phyloP scores from a whole-genome alignment of 2,329 filamentous ascomycete species.

The Westerdykella ornata region DNA sequence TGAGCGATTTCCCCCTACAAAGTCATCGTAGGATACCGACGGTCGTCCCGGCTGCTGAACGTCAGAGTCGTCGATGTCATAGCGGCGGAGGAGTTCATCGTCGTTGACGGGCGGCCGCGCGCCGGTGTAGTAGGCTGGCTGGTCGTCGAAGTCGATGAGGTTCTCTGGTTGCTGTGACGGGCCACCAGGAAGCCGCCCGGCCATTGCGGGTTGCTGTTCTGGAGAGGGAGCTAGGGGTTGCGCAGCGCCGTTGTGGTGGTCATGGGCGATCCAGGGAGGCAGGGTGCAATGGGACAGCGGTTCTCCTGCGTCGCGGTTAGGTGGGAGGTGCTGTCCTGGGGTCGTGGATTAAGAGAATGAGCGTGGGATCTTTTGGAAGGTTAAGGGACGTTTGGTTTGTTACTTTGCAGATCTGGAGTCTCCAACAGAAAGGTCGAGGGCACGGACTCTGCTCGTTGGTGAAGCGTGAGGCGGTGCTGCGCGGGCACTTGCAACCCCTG shows the following conservation, averaged over 20 bases:
- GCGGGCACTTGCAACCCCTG: too few relatives aligned
- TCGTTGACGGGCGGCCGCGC: constrained; percentile 74
- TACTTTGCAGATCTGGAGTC: background rate
- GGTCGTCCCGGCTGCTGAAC: constrained; percentile 60
- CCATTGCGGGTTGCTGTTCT: constrained; percentile 37
- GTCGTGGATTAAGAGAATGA: background rate
- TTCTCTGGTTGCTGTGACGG: constrained; percentile 47
- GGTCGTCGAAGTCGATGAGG: constrained; percentile 67
- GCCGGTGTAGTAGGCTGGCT: constrained; percentile 60
- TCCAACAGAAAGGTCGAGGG: background rate
- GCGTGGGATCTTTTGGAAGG: background rate
- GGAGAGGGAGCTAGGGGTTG: constrained; percentile 15
- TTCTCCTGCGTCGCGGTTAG: background rate
- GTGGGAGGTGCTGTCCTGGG: background rate
- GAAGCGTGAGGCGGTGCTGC: background rate
- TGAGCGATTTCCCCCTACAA: constrained; percentile 63
- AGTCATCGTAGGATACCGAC: constrained; percentile 91
- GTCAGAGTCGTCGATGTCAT: constrained; percentile 62
- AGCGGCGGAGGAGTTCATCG: constrained; percentile 69
- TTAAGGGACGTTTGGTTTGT: background rate
- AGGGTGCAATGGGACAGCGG: background rate
- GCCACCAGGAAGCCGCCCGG: constrained; percentile 50
- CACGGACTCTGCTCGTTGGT: background rate
- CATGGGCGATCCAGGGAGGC: constrained; percentile 21
- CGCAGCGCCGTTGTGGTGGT: constrained; percentile 15